Percentiles rank a stretch among this genome's conserved stretches.
Evolutionary conservation across 2,329 filamentous ascomycete genomes (phyloP).

Genomic region (Ascochyta fabae): DNA sequence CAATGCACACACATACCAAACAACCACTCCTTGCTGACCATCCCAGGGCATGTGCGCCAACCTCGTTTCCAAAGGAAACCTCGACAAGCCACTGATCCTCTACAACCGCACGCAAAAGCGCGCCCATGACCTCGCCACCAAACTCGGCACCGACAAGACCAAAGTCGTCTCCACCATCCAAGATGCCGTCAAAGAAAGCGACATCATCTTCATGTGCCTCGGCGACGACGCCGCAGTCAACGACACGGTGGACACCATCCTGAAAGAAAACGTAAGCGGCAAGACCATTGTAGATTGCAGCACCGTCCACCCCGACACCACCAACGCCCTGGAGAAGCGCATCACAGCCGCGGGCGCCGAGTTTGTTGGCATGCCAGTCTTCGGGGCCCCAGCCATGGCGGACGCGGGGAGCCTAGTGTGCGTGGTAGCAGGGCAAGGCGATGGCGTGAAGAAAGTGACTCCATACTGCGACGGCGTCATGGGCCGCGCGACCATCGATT

Average conservation of each 20-base stretch:
- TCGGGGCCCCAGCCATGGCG: slow-evolving; percentile 74
- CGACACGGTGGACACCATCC: slow-evolving; percentile 63
- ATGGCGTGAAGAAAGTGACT: slow-evolving; percentile 67
- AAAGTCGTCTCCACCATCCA: slow-evolving; percentile 68
- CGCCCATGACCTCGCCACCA: slow-evolving; percentile 67
- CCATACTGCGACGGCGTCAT: slow-evolving; percentile 78
- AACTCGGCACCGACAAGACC: slow-evolving; percentile 67
- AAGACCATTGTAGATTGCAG: slow-evolving; percentile 90
- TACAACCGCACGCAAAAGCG: slow-evolving; percentile 79
- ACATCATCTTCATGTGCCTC: slow-evolving; percentile 84
- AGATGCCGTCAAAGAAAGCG: slow-evolving; percentile 71
- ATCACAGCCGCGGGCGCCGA: slow-evolving; percentile 67
- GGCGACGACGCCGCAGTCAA: slow-evolving; percentile 78
- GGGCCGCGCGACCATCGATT: slow-evolving; percentile 71
- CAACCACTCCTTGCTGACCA: slow-evolving; percentile 6
- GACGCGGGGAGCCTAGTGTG: slow-evolving; percentile 74
- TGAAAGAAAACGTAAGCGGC: slow-evolving; percentile 64
- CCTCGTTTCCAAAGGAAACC: slow-evolving; percentile 75
- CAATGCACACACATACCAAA: not conserved
- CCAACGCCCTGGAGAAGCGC: slow-evolving; percentile 67
- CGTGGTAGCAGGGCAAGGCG: slow-evolving; percentile 71
- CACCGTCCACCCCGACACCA: slow-evolving; percentile 84
- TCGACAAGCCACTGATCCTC: slow-evolving; percentile 74
- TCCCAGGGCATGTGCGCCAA: slow-evolving; percentile 60
- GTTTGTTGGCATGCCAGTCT: slow-evolving; percentile 79